A percentile compares a stretch with the other conserved stretches of the same genome.
phyloP scores from a whole-genome alignment of 129 eudicot genomes.

The Lonicera japonica region DNA sequence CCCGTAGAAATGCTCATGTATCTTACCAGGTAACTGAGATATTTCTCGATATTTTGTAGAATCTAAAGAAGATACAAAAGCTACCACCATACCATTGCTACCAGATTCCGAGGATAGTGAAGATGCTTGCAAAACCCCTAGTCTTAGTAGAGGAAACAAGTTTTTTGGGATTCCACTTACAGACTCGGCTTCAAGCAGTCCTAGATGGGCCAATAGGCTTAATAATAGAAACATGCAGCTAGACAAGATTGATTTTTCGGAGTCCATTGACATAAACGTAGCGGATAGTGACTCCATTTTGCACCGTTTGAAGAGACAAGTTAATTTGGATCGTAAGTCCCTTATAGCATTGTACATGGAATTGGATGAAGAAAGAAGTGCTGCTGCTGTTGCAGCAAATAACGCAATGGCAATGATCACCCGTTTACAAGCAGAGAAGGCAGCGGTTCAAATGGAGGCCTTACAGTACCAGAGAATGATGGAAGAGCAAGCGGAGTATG shows the following conservation, averaged over 20 bases:
- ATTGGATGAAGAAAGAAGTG: conserved; percentile 87
- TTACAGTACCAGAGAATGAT: conserved; percentile 85
- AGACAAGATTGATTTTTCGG: conserved; percentile 25
- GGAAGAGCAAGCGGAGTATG: conserved; percentile 86
- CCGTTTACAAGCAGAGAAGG: conserved; percentile 83
- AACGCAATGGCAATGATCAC: conserved; percentile 99
- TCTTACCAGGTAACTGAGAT: background rate
- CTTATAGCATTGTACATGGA: conserved; percentile 58
- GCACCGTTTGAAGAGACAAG: conserved; percentile 47
- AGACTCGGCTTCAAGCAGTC: conserved; percentile 47
- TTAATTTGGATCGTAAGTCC: conserved; percentile 44
- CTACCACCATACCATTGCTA: conserved; percentile 24
- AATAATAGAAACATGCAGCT: conserved; percentile 7
- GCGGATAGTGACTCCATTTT: conserved; percentile 42
- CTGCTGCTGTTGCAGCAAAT: conserved; percentile 89
- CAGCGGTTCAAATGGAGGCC: conserved; percentile 89
- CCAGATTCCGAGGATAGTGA: conserved; percentile 46
- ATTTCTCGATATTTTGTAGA: conserved; percentile 11
- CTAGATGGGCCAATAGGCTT: conserved; percentile 22
- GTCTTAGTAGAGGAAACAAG: conserved; percentile 36
- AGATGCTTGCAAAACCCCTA: conserved; percentile 44
- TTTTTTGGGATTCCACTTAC: conserved; percentile 52
- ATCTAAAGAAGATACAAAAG: conserved; percentile 33
- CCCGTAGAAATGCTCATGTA: background rate
- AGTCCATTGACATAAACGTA: conserved; percentile 34